Conservation (phyloP, 163 green algal species). For the Chlorella variabilis region DNA sequence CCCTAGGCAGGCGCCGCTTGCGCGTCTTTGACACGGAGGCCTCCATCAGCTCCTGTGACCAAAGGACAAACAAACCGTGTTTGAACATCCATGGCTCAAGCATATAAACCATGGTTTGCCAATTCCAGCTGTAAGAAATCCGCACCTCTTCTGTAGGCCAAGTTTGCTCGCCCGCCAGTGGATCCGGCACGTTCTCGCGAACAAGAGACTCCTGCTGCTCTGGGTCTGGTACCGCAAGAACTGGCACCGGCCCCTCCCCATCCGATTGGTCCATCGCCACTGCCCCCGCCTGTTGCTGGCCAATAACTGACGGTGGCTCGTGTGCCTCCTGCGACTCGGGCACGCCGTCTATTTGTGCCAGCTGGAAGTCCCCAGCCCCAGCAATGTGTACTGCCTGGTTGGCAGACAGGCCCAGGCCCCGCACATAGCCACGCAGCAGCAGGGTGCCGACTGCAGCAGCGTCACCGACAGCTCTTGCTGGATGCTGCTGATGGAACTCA, state of each 20-base stretch:
- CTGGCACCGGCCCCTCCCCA: background rate
- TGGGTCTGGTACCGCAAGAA: conserved; percentile 57
- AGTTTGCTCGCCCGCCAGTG: conserved; percentile 83
- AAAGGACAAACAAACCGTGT: background rate
- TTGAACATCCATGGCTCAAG: too few relatives aligned
- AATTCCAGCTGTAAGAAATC: too few relatives aligned
- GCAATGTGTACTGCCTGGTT: conserved; percentile 84
- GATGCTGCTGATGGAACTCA: conserved; percentile 35
- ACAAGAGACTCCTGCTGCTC: conserved; percentile 53
- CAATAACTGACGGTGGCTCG: background rate
- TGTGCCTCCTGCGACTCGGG: conserved; percentile 29
- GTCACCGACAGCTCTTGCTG: background rate
- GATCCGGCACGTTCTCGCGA: conserved; percentile 74
- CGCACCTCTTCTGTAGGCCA: conserved; percentile 85
- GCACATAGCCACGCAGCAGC: conserved; percentile 77
- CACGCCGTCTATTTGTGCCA: conserved; percentile 62
- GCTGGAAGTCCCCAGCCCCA: conserved; percentile 82
- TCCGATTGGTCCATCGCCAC: conserved; percentile 47
- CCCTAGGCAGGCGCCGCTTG: conserved; percentile 62
- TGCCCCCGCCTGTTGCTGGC: conserved; percentile 11
- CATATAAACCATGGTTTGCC: too few relatives aligned
- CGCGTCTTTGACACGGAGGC: conserved; percentile 37
- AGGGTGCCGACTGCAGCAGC: conserved; percentile 52
- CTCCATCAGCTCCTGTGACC: conserved; percentile 57
- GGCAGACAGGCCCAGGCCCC: conserved; percentile 70